These are phyloP conservation scores for Mucor saturninus DNA, from an alignment of 371 early-diverging fungal genomes.

Conservation along the genomic window DNA sequence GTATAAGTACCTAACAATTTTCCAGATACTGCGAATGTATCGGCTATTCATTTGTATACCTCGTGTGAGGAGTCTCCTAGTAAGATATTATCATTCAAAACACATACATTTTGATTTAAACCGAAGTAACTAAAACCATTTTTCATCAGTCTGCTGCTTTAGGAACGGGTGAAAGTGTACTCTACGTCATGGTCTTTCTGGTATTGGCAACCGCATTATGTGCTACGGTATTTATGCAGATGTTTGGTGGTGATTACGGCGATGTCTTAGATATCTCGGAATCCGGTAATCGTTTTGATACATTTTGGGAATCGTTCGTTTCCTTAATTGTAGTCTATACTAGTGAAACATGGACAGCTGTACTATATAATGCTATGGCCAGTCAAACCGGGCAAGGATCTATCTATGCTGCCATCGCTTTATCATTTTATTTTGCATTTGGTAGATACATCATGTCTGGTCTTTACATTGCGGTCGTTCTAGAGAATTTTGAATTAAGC, in stretches of 20 bases:
- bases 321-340: constrained; percentile 62
- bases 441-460: constrained; percentile 66
- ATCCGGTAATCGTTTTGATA: constrained; percentile 43
- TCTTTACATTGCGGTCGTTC: constrained; percentile 67
- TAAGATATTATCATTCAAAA: constrained; percentile 20
- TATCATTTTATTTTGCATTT: constrained; percentile 58
- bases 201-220: constrained; percentile 46
- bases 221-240: constrained; percentile 51
- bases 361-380: constrained; percentile 59
- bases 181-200: constrained; percentile 49
- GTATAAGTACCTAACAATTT: constrained; percentile 61
- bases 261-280: constrained; percentile 27
- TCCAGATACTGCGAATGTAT: constrained; percentile 57
- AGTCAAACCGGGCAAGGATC: constrained; percentile 52
- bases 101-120: background rate
- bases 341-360: constrained; percentile 63
- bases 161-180: constrained; percentile 54
- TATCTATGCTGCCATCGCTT: constrained; percentile 52
- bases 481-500: constrained; percentile 69
- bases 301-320: constrained; percentile 53
- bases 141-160: constrained; percentile 39
- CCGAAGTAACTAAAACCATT: background rate
- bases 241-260: constrained; percentile 53
- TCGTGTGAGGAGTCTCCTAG: constrained; percentile 55
- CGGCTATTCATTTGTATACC: constrained; percentile 62